Base-by-base conservation (phyloP, 106 monocot genomes). In the Dactylorhiza incarnata region DNA sequence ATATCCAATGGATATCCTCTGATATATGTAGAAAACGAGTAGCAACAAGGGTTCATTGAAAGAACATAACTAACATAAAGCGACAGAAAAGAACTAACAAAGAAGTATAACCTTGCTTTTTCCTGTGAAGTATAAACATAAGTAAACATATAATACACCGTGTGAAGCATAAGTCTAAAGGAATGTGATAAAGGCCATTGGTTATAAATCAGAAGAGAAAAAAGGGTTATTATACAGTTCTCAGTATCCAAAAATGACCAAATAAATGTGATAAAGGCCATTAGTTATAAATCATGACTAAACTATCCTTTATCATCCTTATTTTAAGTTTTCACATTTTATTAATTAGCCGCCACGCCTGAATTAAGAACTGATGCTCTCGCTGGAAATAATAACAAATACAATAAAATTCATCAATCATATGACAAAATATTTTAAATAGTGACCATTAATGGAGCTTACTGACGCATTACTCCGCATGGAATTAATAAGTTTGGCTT, bases 1-100 rank as follows among this genome's bases (percentile, higher is more conserved):
- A 71, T 96, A 96, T 86, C 96, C 96, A 72, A 93, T 85, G 67
- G 96, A 75, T 89, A 96, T 95, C 74, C 93, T 92, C 95, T 95
- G 77, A 61, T 10, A 81, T 46, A 82, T 45, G 46, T 56, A 83
- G 75, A 81, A 76, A 45, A 45, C 45, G 72, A 84, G 78, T 69
- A 81, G 78, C 71, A 71, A 51, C 50, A 47, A 29, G 29, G 29
- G 29, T 9, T 6, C 7, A 48, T 9, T 44, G 59, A 59, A 68
- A 78, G 19, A 59, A 43, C 5, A 58, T 48, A 59, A 68, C 75
- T 13, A 59, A 43, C 5, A 58, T 48, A 72, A 45, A 82, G 6
- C 15, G 13, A 20, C 16, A 50, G 3, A 62, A 63, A 75, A 61
- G 17, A 23, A 26, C 24, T 44, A 58, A 12, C 22, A 46, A 49